phyloP scores from a whole-genome alignment of 208 protist species.

The Acanthamoeba culbertsoni region DNA sequence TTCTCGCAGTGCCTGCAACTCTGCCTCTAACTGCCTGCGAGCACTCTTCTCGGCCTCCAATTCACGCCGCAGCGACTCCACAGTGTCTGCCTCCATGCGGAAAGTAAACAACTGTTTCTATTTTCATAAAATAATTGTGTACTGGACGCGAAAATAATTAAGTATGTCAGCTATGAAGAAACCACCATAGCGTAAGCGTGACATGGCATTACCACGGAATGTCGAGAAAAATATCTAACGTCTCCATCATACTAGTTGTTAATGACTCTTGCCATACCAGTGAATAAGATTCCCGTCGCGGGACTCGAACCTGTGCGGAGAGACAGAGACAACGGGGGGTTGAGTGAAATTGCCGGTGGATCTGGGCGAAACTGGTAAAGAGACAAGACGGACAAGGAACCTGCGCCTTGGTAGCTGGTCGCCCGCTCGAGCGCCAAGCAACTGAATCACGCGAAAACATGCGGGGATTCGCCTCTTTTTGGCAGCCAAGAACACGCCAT shows the following conservation, averaged over 20 bases:
- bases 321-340: background rate
- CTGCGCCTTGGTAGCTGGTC: no score
- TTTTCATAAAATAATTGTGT: background rate
- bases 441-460: background rate
- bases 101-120: background rate
- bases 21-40: background rate
- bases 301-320: background rate
- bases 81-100: background rate
- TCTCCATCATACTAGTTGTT: no score
- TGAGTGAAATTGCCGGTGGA: background rate
- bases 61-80: slow-evolving; percentile 7
- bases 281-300: no score
- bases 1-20: background rate
- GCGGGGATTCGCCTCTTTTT: background rate
- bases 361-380: background rate
- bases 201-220: no score
- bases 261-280: no score
- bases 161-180: no score
- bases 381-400: background rate
- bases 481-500: no score
- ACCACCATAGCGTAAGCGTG: no score
- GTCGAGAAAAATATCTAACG: no score
- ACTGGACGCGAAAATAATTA: no score
- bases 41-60: background rate
- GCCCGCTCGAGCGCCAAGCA: no score